Percentiles rank a stretch among this genome's conserved stretches.
Conservation (phyloP, 441 rosid species). For the Bruguiera hainesii region DNA sequence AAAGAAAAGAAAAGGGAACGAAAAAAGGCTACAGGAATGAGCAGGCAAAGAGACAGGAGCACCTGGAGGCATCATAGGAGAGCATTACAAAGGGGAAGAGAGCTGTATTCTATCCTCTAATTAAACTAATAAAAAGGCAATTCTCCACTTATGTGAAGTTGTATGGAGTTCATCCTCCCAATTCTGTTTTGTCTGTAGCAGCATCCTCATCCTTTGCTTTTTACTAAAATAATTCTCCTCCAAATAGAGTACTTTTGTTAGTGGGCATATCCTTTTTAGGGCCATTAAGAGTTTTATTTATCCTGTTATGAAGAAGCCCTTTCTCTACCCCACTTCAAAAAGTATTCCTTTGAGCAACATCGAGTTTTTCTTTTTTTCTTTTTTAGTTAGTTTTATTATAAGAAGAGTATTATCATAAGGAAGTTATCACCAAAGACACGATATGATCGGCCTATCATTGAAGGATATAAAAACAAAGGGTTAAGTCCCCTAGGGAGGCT, state of each 20-base stretch:
- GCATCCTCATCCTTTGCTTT: conserved; percentile 34
- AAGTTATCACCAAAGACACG: background rate
- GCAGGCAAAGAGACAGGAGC: conserved; percentile 17
- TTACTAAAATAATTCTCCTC: conserved; percentile 23
- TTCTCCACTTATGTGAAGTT: conserved; percentile 48
- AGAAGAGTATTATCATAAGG: background rate
- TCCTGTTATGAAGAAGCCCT: conserved; percentile 16
- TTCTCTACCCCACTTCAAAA: conserved; percentile 48
- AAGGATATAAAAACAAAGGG: background rate
- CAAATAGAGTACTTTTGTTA: conserved; percentile 39
- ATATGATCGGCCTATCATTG: background rate
- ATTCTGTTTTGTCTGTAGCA: conserved; percentile 39
- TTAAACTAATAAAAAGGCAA: conserved; percentile 36
- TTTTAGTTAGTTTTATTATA: background rate
- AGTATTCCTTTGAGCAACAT: conserved; percentile 33
- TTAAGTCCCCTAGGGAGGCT: conserved; percentile 8
- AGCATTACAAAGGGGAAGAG: conserved; percentile 19
- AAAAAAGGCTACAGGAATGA: conserved; percentile 17
- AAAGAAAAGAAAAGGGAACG: background rate
- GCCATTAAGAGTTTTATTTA: conserved; percentile 31
- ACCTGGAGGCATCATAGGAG: conserved; percentile 39
- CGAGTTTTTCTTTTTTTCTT: background rate
- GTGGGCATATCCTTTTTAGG: conserved; percentile 73
- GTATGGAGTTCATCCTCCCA: conserved; percentile 55
- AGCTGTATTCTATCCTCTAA: conserved; percentile 19